Conservation (phyloP, 2,329 filamentous ascomycete species). For the Boeremia lycopersici region DNA sequence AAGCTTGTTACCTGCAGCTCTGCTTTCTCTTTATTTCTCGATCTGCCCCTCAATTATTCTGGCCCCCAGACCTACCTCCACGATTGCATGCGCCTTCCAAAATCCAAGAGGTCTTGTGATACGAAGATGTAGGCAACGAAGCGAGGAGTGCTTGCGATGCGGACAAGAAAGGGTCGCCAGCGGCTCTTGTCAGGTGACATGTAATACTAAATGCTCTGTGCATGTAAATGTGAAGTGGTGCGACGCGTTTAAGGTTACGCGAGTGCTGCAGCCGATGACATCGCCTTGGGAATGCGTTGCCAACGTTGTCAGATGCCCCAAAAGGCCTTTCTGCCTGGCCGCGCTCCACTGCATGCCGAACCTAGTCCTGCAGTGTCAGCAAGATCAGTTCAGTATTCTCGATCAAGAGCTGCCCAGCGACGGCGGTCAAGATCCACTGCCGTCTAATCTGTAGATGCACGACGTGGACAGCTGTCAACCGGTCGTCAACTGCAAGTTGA, state of each 20-base stretch:
- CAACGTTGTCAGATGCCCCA: conserved; percentile 20
- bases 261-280: conserved; percentile 20
- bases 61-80: conserved; percentile 35
- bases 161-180: conserved; percentile 1
- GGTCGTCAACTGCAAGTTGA: conserved; percentile 18
- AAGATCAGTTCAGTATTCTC: conserved; percentile 14
- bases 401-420: conserved; percentile 2
- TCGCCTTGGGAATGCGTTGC: conserved; percentile 19
- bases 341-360: conserved; percentile 20
- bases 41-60: conserved; percentile 23
- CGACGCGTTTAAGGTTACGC: conserved; percentile 1
- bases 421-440: conserved; percentile 11
- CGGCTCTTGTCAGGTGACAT: conserved; percentile 7
- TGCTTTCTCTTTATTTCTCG: conserved; percentile 33
- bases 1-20: conserved; percentile 41
- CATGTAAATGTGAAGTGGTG: background rate
- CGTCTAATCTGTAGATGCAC: conserved; percentile 15
- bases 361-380: conserved; percentile 34
- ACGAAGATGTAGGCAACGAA: background rate
- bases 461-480: conserved; percentile 19
- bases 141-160: background rate
- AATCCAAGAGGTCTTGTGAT: conserved; percentile 17
- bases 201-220: background rate
- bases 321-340: conserved; percentile 28
- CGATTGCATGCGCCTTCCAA: conserved; percentile 6